Base-by-base conservation (phyloP, 805 yeast genomes). In the Yarrowia sp. region DNA sequence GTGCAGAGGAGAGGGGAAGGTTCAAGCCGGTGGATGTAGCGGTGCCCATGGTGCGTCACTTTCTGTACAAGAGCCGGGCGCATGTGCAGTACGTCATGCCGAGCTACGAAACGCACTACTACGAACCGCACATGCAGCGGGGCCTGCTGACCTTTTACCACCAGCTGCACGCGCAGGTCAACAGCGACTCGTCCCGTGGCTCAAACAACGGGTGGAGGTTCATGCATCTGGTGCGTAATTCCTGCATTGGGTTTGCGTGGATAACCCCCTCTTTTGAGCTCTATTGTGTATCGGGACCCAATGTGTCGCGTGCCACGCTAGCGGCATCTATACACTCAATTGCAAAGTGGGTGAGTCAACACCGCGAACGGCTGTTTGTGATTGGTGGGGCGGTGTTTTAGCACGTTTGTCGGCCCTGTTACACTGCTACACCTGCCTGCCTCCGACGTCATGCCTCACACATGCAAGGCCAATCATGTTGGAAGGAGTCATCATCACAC, bases 291-390 rank as follows among this genome's bases (percentile, higher is more conserved):
- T 81, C 87, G 28, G 86, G 87, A n/a, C 83, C 86, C 0, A 71
- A 78, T 8, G 80, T 85, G 15, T 80, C 83, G 48, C 84, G 86
- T 47, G 83, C 83, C 43, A 79, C 82, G 0, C 75, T 92, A 66
- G 81, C 88, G 14, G 77, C 77, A 18, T 85, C 90, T 67, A 86
- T 92, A 43, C 80, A 85, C 61, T 79, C 80, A 18, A 84, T 91
- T 13, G 85, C 89, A 8, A 80, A 80, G 57, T 92, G 97, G 97
- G 87, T 96, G 69, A 80, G 83, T 67, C 84, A 81, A 67, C 83
- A 89, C 69, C 88, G 88, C 67, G 85, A 84, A 63, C 77, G 95
- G 43, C 73, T 91, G 39, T 91, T 90, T 73, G 84, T 88, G 10
- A 83, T 85, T 22, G 86, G 86, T n/a, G 95, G 95, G 1, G 90